phyloP scores from a whole-genome alignment of 768 basidiomycete genomes.

The Dacryopinax spathularia region DNA sequence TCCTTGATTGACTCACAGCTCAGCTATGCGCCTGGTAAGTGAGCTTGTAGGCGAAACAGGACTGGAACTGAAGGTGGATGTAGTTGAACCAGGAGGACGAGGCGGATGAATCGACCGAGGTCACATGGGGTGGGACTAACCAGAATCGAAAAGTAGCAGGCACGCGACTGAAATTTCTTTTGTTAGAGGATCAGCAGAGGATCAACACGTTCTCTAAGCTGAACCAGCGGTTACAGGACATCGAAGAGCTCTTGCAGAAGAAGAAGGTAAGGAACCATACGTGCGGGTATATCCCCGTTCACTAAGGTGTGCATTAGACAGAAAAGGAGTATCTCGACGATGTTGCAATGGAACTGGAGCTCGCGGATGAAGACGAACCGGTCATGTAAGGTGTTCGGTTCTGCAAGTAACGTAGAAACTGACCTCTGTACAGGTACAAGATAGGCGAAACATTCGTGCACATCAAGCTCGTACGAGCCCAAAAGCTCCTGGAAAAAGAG shows the following conservation, averaged over 20 bases:
- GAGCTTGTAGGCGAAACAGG: background rate
- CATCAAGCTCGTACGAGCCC: constrained; percentile 51
- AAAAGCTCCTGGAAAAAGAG: constrained; percentile 57
- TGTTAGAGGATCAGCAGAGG: constrained; percentile 68
- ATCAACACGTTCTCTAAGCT: constrained; percentile 89
- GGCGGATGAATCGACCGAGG: constrained; percentile 56
- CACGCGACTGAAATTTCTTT: background rate
- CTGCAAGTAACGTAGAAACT: background rate
- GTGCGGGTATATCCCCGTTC: constrained; percentile 8
- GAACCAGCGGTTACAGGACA: constrained; percentile 57
- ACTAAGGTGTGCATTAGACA: constrained; percentile 38
- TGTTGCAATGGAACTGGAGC: constrained; percentile 70
- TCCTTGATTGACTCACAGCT: background rate
- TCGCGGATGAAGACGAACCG: constrained; percentile 69
- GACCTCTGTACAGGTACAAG: constrained; percentile 49
- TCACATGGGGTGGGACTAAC: constrained; percentile 59
- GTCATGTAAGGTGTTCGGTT: constrained; percentile 43
- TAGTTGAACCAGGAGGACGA: constrained; percentile 69
- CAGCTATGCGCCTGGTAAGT: background rate
- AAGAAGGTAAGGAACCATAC: constrained; percentile 43
- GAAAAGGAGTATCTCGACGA: constrained; percentile 93
- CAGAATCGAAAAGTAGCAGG: background rate
- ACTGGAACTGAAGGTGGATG: background rate
- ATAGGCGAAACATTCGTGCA: constrained; percentile 83
- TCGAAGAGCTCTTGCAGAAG: constrained; percentile 55